Evolutionary conservation across 2,329 filamentous ascomycete genomes (phyloP), one percentile per base, ranked within the genome.

Genomic region (Conoideocrella luteorostrata): DNA sequence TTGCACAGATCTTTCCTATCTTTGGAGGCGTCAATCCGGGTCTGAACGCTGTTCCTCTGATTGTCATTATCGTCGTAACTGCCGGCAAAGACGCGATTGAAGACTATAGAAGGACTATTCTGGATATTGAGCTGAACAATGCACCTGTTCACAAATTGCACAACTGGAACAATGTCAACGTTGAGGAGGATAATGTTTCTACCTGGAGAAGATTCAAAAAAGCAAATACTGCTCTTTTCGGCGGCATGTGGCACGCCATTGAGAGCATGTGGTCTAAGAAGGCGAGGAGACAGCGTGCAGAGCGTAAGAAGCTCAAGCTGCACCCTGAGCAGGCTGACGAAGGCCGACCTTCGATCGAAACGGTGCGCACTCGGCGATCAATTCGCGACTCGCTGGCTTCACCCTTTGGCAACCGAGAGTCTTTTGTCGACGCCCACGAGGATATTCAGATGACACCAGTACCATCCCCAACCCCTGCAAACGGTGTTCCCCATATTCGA

Each of bases 391-490:
- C 66, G 13, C 48, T 69, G 21, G 53, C 70, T 70, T 51, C 77
- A 73, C 53, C 70, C 61, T 52, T 91, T 45, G 67, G 61, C 3
- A 72, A 74, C 18, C 73, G 72, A 35, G 64, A 70, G 3, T 80
- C 76, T 0, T 75, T 71, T 47, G 56, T 66, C 17, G 80, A 79
- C 1, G 72, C 72, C 17, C 70, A 71, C 29, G 81, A 86, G 46
- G 86, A 86, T 21, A 95, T 98, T 43, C 89, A 91, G 58, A 95
- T 98, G 90, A 97, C 90, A 0, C 90, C 91, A 1, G 90, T 98
- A 15, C 82, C 86, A 2, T 96, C 90, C 2, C 89, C 88, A 5
- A 70, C 81, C 2, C 82, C 49, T 5, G 30, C 41, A 33, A 41
- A 50, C 82, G 2, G 58, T 68, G 53, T 43, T 50, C 15, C 58